Evolutionary conservation across 2,329 filamentous ascomycete species (phyloP).

Genomic region (Niveomyces coronatus): DNA sequence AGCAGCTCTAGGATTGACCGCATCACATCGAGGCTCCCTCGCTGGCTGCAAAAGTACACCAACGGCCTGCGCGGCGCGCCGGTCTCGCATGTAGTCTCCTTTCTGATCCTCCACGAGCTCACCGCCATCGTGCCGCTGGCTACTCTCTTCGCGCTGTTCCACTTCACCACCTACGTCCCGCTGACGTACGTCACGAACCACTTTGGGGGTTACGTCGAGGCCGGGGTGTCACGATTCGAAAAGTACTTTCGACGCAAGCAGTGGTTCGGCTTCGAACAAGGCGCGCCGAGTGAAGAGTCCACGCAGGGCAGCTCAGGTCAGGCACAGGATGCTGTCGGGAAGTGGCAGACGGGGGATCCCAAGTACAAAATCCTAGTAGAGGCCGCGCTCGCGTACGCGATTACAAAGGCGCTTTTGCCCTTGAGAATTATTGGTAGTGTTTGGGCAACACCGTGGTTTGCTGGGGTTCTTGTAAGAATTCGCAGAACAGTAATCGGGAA

Average conservation of each 20-base stretch:
- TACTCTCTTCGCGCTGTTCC: constrained; percentile 64
- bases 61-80: constrained; percentile 64
- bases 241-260: constrained; percentile 67
- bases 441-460: constrained; percentile 91
- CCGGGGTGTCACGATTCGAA: constrained; percentile 65
- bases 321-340: constrained; percentile 21
- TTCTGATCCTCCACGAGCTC: constrained; percentile 83
- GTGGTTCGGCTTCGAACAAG: constrained; percentile 59
- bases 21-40: constrained; percentile 48
- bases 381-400: constrained; percentile 80
- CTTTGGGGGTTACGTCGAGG: constrained; percentile 41
- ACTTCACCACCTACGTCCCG: constrained; percentile 69
- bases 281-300: constrained; percentile 13
- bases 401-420: constrained; percentile 79
- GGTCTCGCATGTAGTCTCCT: constrained; percentile 71
- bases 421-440: constrained; percentile 66
- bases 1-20: constrained; percentile 29
- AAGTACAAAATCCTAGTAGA: constrained; percentile 50
- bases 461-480: constrained; percentile 46
- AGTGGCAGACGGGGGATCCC: constrained; percentile 29
- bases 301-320: constrained; percentile 4
- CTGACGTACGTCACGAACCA: constrained; percentile 38
- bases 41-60: constrained; percentile 59
- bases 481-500: constrained; percentile 21
- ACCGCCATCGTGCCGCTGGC: constrained; percentile 77